These are phyloP conservation scores for Ascoidea rubescens DNA, from an alignment of 805 yeast genomes.

Conservation along the genomic window DNA sequence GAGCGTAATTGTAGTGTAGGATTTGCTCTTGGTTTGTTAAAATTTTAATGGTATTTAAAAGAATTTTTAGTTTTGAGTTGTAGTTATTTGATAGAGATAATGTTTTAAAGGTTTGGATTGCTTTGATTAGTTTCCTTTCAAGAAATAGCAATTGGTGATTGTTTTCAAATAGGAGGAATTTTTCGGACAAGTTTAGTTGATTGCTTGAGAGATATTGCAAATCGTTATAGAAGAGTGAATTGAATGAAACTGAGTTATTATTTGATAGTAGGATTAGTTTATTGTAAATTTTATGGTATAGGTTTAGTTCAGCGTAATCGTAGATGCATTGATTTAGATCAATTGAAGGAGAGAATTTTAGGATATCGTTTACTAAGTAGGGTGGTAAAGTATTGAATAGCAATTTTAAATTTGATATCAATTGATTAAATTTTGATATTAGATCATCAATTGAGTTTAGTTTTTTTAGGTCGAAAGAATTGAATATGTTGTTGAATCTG, in stretches of 20 bases:
- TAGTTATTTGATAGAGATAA: conserved; percentile 32
- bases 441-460: conserved; percentile 17
- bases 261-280: conserved; percentile 18
- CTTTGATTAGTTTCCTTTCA: conserved; percentile 28
- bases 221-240: conserved; percentile 14
- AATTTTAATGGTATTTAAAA: conserved; percentile 37
- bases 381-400: conserved; percentile 15
- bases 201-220: conserved; percentile 22
- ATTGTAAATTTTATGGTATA: conserved; percentile 57
- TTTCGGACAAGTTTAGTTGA: conserved; percentile 30
- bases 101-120: conserved; percentile 37
- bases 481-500: conserved; percentile 25
- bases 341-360: conserved; percentile 20
- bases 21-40: conserved; percentile 23
- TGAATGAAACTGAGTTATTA: background rate
- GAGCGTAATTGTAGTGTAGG: conserved; percentile 8
- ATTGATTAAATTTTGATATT: conserved; percentile 13
- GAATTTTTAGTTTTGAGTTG: conserved; percentile 29
- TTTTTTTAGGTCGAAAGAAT: conserved; percentile 21
- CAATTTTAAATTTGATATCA: conserved; percentile 16
- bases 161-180: conserved; percentile 12
- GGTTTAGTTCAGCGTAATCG: conserved; percentile 56
- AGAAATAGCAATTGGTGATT: conserved; percentile 20
- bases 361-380: conserved; percentile 15
- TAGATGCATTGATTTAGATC: conserved; percentile 43